phyloP scores from a whole-genome alignment of 116 monocot genomes.

The Papilionanthe hybrid region DNA sequence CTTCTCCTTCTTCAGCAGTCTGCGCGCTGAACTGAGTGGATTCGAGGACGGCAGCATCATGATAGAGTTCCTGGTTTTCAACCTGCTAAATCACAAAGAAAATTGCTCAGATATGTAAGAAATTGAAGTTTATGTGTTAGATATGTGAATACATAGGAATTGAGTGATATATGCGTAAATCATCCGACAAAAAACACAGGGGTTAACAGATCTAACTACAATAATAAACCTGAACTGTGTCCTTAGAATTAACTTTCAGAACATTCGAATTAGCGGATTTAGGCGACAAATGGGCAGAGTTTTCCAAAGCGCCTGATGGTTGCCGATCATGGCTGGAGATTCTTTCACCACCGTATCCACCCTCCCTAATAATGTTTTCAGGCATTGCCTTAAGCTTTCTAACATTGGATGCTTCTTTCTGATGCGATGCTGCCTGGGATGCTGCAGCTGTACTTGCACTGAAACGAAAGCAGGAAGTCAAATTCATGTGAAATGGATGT shows the following conservation, averaged over 20 bases:
- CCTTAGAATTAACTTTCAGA: constrained; percentile 25
- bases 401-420: constrained; percentile 27
- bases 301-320: constrained; percentile 12
- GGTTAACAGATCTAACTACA: background rate
- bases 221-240: constrained; percentile 23
- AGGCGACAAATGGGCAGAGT: constrained; percentile 13
- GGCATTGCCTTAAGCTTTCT: too few species aligned
- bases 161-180: too few species aligned
- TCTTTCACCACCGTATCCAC: background rate
- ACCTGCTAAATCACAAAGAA: too few species aligned
- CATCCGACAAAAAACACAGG: background rate
- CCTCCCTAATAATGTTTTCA: too few species aligned
- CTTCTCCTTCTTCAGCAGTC: constrained; percentile 15
- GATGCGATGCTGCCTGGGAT: constrained; percentile 23
- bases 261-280: constrained; percentile 13
- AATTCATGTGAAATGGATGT: background rate
- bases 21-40: constrained; percentile 21
- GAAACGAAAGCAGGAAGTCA: constrained; percentile 4
- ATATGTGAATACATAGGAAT: too few species aligned
- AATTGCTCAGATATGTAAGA: too few species aligned
- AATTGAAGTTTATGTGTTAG: too few species aligned
- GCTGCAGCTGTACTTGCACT: constrained; percentile 31
- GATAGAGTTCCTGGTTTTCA: too few species aligned
- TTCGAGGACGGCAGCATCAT: background rate
- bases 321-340: background rate